These are phyloP conservation scores for Camelina neglecta DNA, from an alignment of 345 rosid genomes.

Conservation along the genomic window DNA sequence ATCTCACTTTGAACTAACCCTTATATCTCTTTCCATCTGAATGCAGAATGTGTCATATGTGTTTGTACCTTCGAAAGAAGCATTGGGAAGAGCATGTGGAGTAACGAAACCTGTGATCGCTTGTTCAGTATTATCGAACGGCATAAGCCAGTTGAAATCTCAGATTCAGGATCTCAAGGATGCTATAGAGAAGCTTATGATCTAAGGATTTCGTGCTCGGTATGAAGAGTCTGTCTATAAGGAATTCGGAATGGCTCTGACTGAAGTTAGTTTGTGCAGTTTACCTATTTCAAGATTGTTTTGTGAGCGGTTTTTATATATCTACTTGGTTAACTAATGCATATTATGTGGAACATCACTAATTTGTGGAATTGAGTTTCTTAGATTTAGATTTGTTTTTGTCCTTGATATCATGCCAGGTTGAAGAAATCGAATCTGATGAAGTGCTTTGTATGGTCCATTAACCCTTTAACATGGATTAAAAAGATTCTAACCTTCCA, in stretches of 20 bases:
- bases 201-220: conserved; percentile 54
- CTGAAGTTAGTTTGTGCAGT: conserved; percentile 40
- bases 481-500: too few species aligned
- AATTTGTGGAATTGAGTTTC: conserved; percentile 15
- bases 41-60: conserved; percentile 92
- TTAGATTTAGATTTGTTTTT: conserved; percentile 9
- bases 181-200: conserved; percentile 88
- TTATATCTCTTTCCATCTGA: background rate
- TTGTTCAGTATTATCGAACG: conserved; percentile 77
- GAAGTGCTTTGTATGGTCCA: too few species aligned
- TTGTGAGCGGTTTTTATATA: background rate
- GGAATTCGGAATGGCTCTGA: conserved; percentile 55
- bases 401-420: background rate
- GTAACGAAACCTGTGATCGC: conserved; percentile 89
- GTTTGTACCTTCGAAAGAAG: conserved; percentile 89
- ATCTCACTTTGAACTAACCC: background rate
- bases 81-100: conserved; percentile 91
- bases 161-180: conserved; percentile 87
- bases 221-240: conserved; percentile 70
- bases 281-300: background rate
- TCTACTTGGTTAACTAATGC: background rate
- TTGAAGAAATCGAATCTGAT: background rate
- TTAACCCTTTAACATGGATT: too few species aligned
- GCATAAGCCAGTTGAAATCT: conserved; percentile 76
- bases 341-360: background rate